Evolutionary conservation across 768 basidiomycete genomes (phyloP).

Genomic region (Boletus tomentosulus): DNA sequence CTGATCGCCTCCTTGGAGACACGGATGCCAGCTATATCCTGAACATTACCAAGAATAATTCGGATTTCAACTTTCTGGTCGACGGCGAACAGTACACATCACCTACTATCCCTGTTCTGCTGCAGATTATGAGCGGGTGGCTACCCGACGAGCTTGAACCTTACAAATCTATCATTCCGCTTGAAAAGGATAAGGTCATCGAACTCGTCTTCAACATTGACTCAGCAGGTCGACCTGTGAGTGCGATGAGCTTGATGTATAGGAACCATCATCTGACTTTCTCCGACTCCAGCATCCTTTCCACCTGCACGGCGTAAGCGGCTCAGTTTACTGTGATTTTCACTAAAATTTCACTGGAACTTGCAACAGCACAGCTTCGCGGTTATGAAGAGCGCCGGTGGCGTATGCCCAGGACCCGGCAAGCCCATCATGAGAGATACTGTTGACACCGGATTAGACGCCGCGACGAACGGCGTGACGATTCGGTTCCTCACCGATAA

Average conservation of each 20-base stretch:
- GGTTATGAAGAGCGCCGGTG: constrained; percentile 39
- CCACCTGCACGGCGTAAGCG: constrained; percentile 22
- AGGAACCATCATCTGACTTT: not conserved
- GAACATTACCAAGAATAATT: constrained; percentile 10
- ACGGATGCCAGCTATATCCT: constrained; percentile 19
- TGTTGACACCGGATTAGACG: constrained; percentile 24
- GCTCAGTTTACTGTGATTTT: not conserved
- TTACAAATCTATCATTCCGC: not conserved
- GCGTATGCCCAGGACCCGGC: not conserved
- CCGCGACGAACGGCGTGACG: constrained; percentile 26
- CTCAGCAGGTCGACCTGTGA: constrained; percentile 4
- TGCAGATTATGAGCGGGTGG: constrained; percentile 21
- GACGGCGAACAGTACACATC: constrained; percentile 11
- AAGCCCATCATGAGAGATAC: constrained; percentile 56
- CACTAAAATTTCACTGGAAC: not conserved
- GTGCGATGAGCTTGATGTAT: constrained; percentile 37
- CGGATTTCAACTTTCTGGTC: constrained; percentile 11
- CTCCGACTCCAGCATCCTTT: not conserved
- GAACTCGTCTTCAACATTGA: constrained; percentile 19
- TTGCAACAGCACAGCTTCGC: constrained; percentile 38
- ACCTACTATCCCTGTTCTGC: constrained; percentile 12
- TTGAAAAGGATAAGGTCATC: constrained; percentile 12
- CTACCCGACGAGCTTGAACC: not conserved
- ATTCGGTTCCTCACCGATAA: constrained; percentile 51
- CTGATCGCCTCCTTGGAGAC: not conserved